phyloP scores from a whole-genome alignment of 345 rosid species.

The Pistacia vera region DNA sequence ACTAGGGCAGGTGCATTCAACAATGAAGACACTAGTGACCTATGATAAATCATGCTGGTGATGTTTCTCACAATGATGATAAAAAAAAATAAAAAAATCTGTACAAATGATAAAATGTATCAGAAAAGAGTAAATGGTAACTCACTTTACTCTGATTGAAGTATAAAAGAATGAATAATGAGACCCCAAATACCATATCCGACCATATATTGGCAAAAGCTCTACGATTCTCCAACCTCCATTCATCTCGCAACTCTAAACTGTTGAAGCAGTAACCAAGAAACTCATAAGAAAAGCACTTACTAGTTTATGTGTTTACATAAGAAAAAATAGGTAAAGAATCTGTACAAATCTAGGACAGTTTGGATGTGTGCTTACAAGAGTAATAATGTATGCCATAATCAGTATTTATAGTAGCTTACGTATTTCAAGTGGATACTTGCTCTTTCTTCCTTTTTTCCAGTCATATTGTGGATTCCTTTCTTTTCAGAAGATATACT shows the following conservation, averaged over 20 bases:
- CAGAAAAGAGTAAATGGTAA: slow-evolving; percentile 7
- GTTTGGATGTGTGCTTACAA: too few species aligned
- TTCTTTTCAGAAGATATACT: too few species aligned
- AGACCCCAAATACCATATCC: slow-evolving; percentile 86
- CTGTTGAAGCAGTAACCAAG: slow-evolving; percentile 45
- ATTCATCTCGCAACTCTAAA: slow-evolving; percentile 83
- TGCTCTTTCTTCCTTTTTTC: too few species aligned
- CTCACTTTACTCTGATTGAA: slow-evolving; percentile 88
- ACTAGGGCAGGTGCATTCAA: not conserved
- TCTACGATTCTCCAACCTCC: slow-evolving; percentile 85
- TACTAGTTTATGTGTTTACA: not conserved
- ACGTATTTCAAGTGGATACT: too few species aligned
- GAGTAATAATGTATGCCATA: too few species aligned
- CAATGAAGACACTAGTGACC: not conserved
- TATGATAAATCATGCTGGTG: not conserved
- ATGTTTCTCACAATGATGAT: not conserved
- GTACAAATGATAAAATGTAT: not conserved
- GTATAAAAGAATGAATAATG: slow-evolving; percentile 72
- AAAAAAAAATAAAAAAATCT: not conserved
- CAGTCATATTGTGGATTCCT: too few species aligned
- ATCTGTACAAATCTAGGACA: too few species aligned
- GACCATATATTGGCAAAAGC: slow-evolving; percentile 98
- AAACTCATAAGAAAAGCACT: slow-evolving; percentile 13
- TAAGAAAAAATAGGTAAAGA: too few species aligned
- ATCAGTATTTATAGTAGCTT: too few species aligned